Conservation (phyloP, 1,284 basidiomycete species). For the Kalmanozyma brasiliensis region DNA sequence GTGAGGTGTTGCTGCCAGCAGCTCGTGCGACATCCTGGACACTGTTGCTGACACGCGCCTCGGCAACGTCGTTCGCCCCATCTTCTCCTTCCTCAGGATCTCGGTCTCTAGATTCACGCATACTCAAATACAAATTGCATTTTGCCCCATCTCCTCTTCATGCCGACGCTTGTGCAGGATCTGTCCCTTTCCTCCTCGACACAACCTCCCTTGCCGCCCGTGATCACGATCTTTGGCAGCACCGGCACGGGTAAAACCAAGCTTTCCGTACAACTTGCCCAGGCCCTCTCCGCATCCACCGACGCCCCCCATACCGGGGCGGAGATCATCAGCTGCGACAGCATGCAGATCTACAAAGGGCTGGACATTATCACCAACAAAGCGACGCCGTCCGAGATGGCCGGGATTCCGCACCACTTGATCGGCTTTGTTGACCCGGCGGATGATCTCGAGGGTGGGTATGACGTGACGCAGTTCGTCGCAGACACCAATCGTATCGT, state of each 20-base stretch:
- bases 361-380: constrained; percentile 97
- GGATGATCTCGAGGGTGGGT: constrained; percentile 73
- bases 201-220: not conserved
- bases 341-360: constrained; percentile 97
- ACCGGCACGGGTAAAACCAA: constrained; percentile 98
- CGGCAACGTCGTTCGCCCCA: constrained; percentile 5
- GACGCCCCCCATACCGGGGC: constrained; percentile 32
- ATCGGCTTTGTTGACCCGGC: constrained; percentile 87
- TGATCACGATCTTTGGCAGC: constrained; percentile 86
- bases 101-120: constrained; percentile 25
- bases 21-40: constrained; percentile 7
- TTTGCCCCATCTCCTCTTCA: not conserved
- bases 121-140: constrained; percentile 6
- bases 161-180: constrained; percentile 11
- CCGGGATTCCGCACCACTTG: constrained; percentile 85
- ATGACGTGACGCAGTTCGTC: constrained; percentile 72
- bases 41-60: constrained; percentile 33
- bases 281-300: constrained; percentile 67
- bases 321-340: constrained; percentile 89
- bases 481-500: constrained; percentile 61
- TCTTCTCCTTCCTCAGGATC: constrained; percentile 27
- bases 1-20: not conserved
- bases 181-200: not conserved
- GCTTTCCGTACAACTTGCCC: constrained; percentile 86
- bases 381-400: constrained; percentile 79